phyloP scores from a whole-genome alignment of 495 filamentous ascomycete genomes.

The Ascobolus immersus region DNA sequence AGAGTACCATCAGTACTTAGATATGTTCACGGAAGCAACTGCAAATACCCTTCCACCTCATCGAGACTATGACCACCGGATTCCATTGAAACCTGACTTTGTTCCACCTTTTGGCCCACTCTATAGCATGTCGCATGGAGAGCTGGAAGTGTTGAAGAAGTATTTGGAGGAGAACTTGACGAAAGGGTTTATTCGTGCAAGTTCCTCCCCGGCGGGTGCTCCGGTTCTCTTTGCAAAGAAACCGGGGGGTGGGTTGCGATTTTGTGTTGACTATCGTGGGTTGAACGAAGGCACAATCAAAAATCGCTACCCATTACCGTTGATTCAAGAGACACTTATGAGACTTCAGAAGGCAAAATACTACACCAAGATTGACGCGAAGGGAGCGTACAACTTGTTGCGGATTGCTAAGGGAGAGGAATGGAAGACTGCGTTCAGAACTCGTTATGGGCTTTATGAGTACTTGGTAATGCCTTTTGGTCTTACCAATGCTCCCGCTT shows the following conservation, averaged over 20 bases:
- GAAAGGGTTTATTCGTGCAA: conserved; percentile 3
- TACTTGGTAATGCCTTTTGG: conserved; percentile 14
- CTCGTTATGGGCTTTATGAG: conserved; percentile 13
- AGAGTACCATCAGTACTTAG: too few species aligned
- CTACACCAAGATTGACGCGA: conserved; percentile 21
- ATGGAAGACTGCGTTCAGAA: conserved; percentile 18
- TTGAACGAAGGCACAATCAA: too few species aligned
- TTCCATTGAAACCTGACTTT: too few species aligned
- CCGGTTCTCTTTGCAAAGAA: too few species aligned
- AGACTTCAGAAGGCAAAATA: too few species aligned
- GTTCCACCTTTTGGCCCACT: background rate
- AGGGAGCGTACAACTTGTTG: conserved; percentile 17
- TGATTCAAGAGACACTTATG: too few species aligned
- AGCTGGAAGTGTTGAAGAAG: background rate
- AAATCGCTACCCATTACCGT: too few species aligned
- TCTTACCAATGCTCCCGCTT: conserved; percentile 10
- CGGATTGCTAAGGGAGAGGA: conserved; percentile 14
- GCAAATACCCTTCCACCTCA: too few species aligned
- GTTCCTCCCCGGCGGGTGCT: background rate
- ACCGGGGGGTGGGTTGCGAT: too few species aligned
- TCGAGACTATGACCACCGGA: too few species aligned
- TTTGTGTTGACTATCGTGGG: too few species aligned
- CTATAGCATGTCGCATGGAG: background rate
- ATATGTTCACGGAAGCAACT: too few species aligned
- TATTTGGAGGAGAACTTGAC: conserved; percentile 3